Evolutionary conservation across 2,329 filamentous ascomycete genomes (phyloP).

Genomic region (Fusarium hostae): DNA sequence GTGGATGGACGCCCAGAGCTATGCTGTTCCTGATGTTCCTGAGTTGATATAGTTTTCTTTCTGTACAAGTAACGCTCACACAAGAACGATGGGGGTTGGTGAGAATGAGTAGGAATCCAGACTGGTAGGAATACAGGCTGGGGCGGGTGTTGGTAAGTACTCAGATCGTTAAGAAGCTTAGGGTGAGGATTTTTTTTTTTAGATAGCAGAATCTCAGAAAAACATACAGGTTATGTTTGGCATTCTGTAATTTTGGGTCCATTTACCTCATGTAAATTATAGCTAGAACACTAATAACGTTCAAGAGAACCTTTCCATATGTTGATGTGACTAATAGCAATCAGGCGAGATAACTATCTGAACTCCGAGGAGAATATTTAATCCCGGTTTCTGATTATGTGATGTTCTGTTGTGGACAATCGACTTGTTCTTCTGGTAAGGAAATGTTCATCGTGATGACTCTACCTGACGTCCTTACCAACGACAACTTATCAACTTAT

Average conservation of each 20-base stretch:
- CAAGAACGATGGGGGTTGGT: too few species aligned
- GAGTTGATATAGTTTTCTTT: not conserved
- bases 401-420: too few species aligned
- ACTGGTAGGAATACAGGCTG: not conserved
- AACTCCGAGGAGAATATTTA: too few species aligned
- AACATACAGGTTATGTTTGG: not conserved
- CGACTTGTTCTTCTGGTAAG: too few species aligned
- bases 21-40: not conserved
- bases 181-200: not conserved
- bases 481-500: too few species aligned
- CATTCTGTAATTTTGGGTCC: not conserved
- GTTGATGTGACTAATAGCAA: not conserved
- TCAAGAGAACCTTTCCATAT: not conserved
- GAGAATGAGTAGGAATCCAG: not conserved
- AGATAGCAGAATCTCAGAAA: not conserved
- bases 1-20: not conserved
- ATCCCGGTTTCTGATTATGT: not conserved
- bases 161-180: not conserved
- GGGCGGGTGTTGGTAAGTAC: fast-evolving
- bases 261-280: too few species aligned
- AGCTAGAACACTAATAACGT: too few species aligned
- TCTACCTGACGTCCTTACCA: too few species aligned
- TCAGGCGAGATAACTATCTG: too few species aligned
- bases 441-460: too few species aligned
- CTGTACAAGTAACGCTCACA: too few species aligned